Base-by-base conservation (phyloP, 306 rosid species). In the Prunus mongolica region DNA sequence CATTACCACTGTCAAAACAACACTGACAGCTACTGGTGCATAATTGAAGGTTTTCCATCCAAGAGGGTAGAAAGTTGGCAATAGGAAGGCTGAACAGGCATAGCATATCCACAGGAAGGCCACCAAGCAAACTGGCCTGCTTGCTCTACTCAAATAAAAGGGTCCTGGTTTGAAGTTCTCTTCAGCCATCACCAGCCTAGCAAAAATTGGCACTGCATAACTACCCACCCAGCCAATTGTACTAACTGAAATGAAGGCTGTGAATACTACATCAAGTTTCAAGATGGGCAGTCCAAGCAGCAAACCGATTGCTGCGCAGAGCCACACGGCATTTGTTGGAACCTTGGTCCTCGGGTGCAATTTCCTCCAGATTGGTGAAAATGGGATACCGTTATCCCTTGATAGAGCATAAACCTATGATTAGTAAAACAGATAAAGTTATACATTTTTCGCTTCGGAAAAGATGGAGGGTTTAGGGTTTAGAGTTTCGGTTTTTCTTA, bases 101-200 rank as follows among this genome's bases (percentile, higher is more conserved):
- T 80, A 74, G 52, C 83, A 67, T 47, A 74, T 74, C 71, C 62
- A 74, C 56, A 75, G 58, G 65, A 74, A 74, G 12, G 79, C 83
- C 62, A 80, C 75, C 63, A 74, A 58, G 71, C 67, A 67, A 60
- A 80, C 51, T 22, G 76, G 76, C 61, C 71, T 60, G 28, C 83
- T 80, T 80, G 79, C 69, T 58, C 32, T 74, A 7, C 83, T 70
- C 64, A 73, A 58, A 67, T 80, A 74, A 51, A 73, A 67, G 5
- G 83, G 83, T 57, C 79, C 83, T 46, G 83, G 75, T 28, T 80
- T 67, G 70, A 80, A 79, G 34, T 80, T 34, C 65, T 67, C 60
- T 64, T 80, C 83, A 44, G 50, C 68, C 65, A 74, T 80, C 2
- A 80, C 74, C 50, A 73, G 52, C 75, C 79, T 73, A 12, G 75